Evolutionary conservation across 768 basidiomycete species (phyloP).

Genomic region (Russula vinacea): DNA sequence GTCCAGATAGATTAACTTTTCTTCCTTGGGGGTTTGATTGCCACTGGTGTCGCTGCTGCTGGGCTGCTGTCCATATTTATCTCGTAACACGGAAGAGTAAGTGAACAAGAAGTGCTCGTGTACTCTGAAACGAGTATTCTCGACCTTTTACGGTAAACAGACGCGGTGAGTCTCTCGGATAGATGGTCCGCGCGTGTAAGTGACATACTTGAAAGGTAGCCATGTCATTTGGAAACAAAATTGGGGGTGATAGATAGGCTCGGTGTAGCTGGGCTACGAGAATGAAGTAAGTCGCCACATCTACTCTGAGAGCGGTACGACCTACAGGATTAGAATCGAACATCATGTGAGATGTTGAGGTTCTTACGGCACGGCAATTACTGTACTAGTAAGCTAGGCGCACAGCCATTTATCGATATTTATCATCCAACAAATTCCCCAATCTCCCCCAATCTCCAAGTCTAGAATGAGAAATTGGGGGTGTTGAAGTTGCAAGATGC

Average conservation of each 20-base stretch:
- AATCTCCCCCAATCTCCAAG: background rate
- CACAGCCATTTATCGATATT: no score
- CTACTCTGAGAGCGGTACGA: background rate
- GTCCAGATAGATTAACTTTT: background rate
- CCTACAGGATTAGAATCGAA: constrained; percentile 12
- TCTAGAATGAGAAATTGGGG: no score
- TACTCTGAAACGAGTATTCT: constrained; percentile 1
- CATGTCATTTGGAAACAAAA: constrained; percentile 1
- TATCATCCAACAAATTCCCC: no score
- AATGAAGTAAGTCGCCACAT: background rate
- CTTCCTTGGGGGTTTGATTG: no score
- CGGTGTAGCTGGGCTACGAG: constrained; percentile 5
- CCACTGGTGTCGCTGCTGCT: background rate
- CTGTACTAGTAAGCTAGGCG: background rate
- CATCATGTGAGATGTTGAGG: background rate
- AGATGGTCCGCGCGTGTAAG: background rate
- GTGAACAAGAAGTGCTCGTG: constrained; percentile 1
- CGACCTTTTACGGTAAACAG: constrained; percentile 1
- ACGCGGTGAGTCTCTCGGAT: background rate
- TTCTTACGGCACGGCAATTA: background rate
- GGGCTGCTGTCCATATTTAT: background rate
- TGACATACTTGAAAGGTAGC: background rate
- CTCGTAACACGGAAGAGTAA: constrained; percentile 9
- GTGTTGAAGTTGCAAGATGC: no score
- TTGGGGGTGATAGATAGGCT: background rate